Evolutionary conservation across 768 basidiomycete genomes (phyloP).

Genomic region (Suillus occidentalis): DNA sequence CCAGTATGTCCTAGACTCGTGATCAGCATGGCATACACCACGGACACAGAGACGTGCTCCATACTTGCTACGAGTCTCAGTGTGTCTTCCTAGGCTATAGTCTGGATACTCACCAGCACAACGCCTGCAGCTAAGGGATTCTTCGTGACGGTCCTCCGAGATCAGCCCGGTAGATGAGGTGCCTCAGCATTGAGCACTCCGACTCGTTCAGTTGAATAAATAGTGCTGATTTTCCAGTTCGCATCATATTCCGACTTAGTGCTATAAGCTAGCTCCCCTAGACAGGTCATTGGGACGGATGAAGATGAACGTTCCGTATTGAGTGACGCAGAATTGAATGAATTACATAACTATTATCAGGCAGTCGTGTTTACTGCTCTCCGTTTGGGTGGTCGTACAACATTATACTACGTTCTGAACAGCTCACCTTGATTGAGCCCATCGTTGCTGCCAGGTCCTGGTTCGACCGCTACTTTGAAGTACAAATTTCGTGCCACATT

Average conservation of each 20-base stretch:
- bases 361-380: not conserved
- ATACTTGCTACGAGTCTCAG: too few species aligned
- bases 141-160: not conserved
- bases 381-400: not conserved
- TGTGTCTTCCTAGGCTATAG: not conserved
- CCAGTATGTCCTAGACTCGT: not conserved
- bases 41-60: too few species aligned
- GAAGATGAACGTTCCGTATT: not conserved
- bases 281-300: not conserved
- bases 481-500: not conserved
- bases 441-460: not conserved
- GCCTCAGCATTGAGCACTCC: too few species aligned
- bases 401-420: conserved; percentile 8
- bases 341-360: not conserved
- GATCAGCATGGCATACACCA: too few species aligned
- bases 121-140: not conserved
- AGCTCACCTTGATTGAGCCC: not conserved
- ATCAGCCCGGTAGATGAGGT: not conserved
- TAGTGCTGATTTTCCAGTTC: not conserved
- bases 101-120: not conserved
- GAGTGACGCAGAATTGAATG: too few species aligned
- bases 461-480: not conserved
- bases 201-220: not conserved
- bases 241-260: not conserved
- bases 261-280: not conserved